phyloP scores from a whole-genome alignment of 139 green algal genomes.

The Volvox reticuliferus region DNA sequence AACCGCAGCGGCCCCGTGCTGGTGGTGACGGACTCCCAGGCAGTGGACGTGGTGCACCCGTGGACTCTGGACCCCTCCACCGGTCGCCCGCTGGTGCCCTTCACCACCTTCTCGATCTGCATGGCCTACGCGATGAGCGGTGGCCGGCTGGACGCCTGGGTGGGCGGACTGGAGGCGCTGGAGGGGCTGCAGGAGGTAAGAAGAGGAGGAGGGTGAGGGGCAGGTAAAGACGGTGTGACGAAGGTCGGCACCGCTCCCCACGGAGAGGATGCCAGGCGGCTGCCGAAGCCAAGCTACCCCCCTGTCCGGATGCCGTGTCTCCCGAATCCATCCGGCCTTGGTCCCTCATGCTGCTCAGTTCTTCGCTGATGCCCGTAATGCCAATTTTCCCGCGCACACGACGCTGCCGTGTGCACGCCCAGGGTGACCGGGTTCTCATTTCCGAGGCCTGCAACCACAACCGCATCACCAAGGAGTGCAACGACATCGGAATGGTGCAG shows the following conservation, averaged over 20 bases:
- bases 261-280: too few species aligned
- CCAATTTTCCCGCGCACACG: too few species aligned
- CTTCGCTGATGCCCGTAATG: too few species aligned
- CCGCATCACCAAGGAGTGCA: slow-evolving; percentile 77
- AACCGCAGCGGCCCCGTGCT: slow-evolving; percentile 60
- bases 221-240: not conserved
- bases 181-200: slow-evolving; percentile 44
- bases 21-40: slow-evolving; percentile 78
- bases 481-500: slow-evolving; percentile 79
- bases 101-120: slow-evolving; percentile 79
- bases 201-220: not conserved
- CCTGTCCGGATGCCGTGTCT: too few species aligned
- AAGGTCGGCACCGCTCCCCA: too few species aligned
- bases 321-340: too few species aligned
- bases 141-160: slow-evolving; percentile 69
- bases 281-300: too few species aligned
- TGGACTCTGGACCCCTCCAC: slow-evolving; percentile 67
- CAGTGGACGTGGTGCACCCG: slow-evolving; percentile 77
- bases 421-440: slow-evolving; percentile 66
- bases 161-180: slow-evolving; percentile 60
- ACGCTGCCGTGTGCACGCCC: not conserved
- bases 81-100: slow-evolving; percentile 63
- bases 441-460: slow-evolving; percentile 83
- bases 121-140: slow-evolving; percentile 70
- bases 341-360: too few species aligned